These are phyloP conservation scores for Rhinocladiella similis DNA, from an alignment of 2,329 filamentous ascomycete genomes.

Conservation along the genomic window DNA sequence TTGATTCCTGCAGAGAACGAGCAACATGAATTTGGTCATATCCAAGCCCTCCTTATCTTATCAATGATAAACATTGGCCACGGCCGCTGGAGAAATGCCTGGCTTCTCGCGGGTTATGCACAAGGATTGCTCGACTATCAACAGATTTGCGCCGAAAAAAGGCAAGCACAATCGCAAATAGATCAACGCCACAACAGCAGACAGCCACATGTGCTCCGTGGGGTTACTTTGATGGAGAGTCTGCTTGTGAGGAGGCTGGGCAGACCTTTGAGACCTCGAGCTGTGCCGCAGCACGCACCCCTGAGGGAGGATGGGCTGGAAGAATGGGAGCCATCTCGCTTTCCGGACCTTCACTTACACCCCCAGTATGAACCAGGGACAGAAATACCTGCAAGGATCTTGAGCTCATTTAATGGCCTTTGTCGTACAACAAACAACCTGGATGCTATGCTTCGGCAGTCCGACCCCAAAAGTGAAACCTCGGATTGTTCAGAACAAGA, in stretches of 20 bases:
- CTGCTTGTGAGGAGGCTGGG: constrained; percentile 48
- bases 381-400: no score
- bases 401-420: no score
- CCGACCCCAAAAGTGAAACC: no score
- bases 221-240: constrained; percentile 49
- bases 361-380: no score
- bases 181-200: no score
- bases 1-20: constrained; percentile 42
- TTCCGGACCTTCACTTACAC: no score
- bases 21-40: constrained; percentile 41
- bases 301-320: constrained; percentile 68
- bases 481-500: no score
- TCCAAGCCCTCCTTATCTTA: constrained; percentile 47
- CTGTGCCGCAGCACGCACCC: no score
- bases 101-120: constrained; percentile 55
- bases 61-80: constrained; percentile 52
- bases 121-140: neutral
- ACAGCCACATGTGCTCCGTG: constrained; percentile 47
- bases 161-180: neutral
- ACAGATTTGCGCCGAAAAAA: neutral
- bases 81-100: constrained; percentile 50
- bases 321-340: constrained; percentile 75
- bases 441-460: no score
- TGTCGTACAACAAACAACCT: no score
- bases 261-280: constrained; percentile 39